Evolutionary conservation across 2,329 filamentous ascomycete species (phyloP), one percentile per base, ranked within the genome.

Genomic region (Fusarium subglutinans): DNA sequence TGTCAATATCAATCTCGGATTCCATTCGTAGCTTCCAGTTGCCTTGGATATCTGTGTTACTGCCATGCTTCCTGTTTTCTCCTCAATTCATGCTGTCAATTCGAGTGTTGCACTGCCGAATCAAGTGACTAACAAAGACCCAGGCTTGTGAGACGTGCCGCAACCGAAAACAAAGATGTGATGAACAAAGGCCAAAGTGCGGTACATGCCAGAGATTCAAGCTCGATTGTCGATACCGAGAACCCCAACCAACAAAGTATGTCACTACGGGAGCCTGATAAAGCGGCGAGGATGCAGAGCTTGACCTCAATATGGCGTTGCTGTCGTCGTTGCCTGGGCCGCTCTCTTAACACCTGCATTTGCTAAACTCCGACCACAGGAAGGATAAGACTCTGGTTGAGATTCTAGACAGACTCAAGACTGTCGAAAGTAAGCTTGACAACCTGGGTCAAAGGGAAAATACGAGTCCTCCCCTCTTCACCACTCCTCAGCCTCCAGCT

Each of bases 331-430:
- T 61, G 37, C 54, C 54, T 69, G 57, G 47, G 53, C 63, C 57
- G 35, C 56, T 59, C 20, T 57, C 63, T 50, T 47, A 33, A 35
- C 33, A 33, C 41, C 44, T 44, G 38, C 53, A 57, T 61, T 48
- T 59, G 61, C 69, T 77, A 66, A 78, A 63, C 51, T 57, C 50
- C 43, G 13, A 22, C 47, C 51, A 66, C 76, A 90, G 89, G 78
- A 91, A 91, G 81, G 89, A 91, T 78, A 90, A 89, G 80, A 91
- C 89, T 6, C 82, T 91, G 74, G 85, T 89, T 47, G 88, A 91
- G 76, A 90, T 91, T 60, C 82, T 91, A 37, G 88, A 90, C 54
- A 84, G 86, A 17, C 82, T 91, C 58, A 88, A 86, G 70, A 83
- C 81, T 60, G 81, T 91, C 50, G 88, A 90, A 77, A 83, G 79